Conservation (phyloP, 129 eudicot genomes). For the Logfia minima region DNA sequence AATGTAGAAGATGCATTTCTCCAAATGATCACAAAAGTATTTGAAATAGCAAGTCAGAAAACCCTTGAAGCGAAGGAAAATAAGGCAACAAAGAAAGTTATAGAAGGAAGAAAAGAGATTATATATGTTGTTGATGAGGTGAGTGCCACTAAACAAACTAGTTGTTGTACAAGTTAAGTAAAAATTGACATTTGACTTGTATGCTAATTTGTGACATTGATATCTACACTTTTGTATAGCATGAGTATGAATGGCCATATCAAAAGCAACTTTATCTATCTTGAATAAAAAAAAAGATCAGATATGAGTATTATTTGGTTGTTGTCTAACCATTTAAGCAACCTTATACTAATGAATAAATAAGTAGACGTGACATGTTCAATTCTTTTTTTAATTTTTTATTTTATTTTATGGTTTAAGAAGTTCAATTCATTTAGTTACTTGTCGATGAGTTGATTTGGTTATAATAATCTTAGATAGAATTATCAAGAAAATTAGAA, state of each 20-base stretch:
- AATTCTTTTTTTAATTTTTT: no score
- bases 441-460: no score
- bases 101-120: conserved; percentile 54
- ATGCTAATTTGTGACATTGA: conserved; percentile 4
- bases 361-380: no score
- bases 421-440: no score
- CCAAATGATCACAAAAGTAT: conserved; percentile 64
- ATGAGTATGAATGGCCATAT: background rate
- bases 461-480: no score
- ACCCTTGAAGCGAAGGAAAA: conserved; percentile 48
- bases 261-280: background rate
- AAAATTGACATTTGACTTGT: no score
- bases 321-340: no score
- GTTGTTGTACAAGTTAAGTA: conserved; percentile 56
- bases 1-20: conserved; percentile 83
- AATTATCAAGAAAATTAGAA: no score
- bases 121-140: conserved; percentile 61
- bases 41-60: conserved; percentile 56
- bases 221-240: background rate
- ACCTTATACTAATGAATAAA: no score
- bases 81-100: conserved; percentile 22
- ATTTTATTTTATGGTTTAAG: no score
- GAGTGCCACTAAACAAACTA: conserved; percentile 61
- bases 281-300: background rate
- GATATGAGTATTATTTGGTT: background rate